Evolutionary conservation across 2,329 filamentous ascomycete genomes (phyloP), one percentile per base, ranked within the genome.

Genomic region (Trichoderma breve): DNA sequence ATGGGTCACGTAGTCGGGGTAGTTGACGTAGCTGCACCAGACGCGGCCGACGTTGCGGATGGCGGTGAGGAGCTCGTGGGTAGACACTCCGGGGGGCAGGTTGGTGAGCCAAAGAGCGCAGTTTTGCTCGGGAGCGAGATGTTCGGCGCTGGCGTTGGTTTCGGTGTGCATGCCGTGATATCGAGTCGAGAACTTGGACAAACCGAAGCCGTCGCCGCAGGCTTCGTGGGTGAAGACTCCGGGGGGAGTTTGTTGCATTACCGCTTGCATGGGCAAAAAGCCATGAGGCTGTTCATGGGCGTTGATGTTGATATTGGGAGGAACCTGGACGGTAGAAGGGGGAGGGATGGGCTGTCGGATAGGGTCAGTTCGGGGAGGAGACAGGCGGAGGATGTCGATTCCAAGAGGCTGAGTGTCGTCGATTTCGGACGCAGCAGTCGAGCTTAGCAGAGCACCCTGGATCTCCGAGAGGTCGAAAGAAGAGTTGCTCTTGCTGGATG

Each of bases 41-140:
- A 89, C 78, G 70, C 87, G 86, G 2, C 87, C 87, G 34, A 84
- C 79, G 72, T 80, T 75, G 12, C 82, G 81, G 57, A 89, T 83
- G 3, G 79, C 73, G 1, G 75, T 71, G 1, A 89, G 82, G 1
- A 89, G 84, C 74, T 84, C 80, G 30, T 77, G 74, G 53, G 84
- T 81, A 2, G 80, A 83, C 55, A 85, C 77, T 67, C 81, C 73
- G 0, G 83, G 80, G 0, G 87, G 85, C 0, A 89, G 81, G 64
- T 86, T 85, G 2, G 84, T 86, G 30, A 89, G 74, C 83, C 86
- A 89, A 1, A 89, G 79, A 0, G 85, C 82, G 36, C 86, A 87
- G 77, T 87, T 89, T 36, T 82, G 68, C 12, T 79, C 78, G 0
- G 77, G 70, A 0, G 73, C 9, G 6, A 83, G 78, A 28, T 78